Conservation (phyloP, 176 grass and related monocot species). For the Puccinellia tenuiflora region DNA sequence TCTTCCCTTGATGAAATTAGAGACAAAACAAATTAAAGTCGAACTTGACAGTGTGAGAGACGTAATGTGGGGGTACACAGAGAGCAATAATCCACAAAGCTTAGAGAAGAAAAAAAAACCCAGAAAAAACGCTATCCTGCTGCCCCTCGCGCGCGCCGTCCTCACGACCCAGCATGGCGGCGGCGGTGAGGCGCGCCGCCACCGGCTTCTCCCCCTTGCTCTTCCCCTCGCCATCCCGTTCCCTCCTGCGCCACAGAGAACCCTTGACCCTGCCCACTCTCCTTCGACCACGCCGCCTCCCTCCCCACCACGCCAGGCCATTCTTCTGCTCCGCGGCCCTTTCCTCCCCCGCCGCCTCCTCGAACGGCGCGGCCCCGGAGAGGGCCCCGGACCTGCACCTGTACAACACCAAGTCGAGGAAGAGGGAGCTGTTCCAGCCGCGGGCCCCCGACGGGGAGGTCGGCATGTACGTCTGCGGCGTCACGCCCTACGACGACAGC, state of each 20-base stretch:
- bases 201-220: slow-evolving; percentile 26
- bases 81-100: background rate
- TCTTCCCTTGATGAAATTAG: too few species aligned
- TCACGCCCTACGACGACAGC: slow-evolving; percentile 90
- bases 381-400: slow-evolving; percentile 46
- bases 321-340: background rate
- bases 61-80: too few species aligned
- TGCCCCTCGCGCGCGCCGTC: background rate
- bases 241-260: background rate
- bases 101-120: background rate
- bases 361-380: slow-evolving; percentile 15
- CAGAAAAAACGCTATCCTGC: slow-evolving; percentile 26
- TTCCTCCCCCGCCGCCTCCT: background rate
- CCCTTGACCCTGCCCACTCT: background rate
- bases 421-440: slow-evolving; percentile 61
- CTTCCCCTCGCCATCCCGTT: background rate
- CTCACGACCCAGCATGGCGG: slow-evolving; percentile 14
- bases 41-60: too few species aligned
- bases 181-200: slow-evolving; percentile 36
- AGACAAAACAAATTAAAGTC: too few species aligned
- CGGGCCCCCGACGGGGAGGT: slow-evolving; percentile 49
- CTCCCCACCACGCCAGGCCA: slow-evolving; percentile 8
- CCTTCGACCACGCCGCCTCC: background rate
- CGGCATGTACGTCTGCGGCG: slow-evolving; percentile 97
- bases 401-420: slow-evolving; percentile 71